Evolutionary conservation across 352 stramenopile genomes (phyloP).

Genomic region (Phytophthora hibernalis): DNA sequence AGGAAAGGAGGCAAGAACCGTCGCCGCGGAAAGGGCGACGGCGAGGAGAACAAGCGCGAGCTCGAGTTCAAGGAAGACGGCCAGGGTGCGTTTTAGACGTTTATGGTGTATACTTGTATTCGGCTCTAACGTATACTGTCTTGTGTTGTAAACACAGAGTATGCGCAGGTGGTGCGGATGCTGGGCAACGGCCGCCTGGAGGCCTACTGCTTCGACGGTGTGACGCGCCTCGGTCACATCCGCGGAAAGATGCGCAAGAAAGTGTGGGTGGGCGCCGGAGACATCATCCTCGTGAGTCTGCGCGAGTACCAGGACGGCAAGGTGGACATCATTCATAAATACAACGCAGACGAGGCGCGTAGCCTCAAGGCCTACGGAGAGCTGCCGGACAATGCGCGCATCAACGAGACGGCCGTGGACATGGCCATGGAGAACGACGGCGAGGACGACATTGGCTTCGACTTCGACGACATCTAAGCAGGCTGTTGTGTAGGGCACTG

Average conservation of each 20-base stretch:
- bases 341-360: slow-evolving; percentile 97
- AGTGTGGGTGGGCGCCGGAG: slow-evolving; percentile 98
- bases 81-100: slow-evolving; percentile 94
- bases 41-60: slow-evolving; percentile 99
- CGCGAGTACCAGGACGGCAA: slow-evolving; percentile 99
- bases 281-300: slow-evolving; percentile 99
- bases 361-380: slow-evolving; percentile 99
- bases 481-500: not conserved
- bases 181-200: slow-evolving; percentile 98
- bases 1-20: slow-evolving; percentile 99
- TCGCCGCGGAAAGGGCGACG: slow-evolving; percentile 98
- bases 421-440: slow-evolving; percentile 84
- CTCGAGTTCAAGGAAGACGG: slow-evolving; percentile 99
- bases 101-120: slow-evolving; percentile 21
- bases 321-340: slow-evolving; percentile 99
- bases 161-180: slow-evolving; percentile 99
- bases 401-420: slow-evolving; percentile 90
- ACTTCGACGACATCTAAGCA: slow-evolving; percentile 92
- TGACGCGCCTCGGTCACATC: slow-evolving; percentile 98
- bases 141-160: slow-evolving; percentile 76
- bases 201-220: slow-evolving; percentile 99
- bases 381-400: slow-evolving; percentile 96
- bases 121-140: slow-evolving; percentile 10
- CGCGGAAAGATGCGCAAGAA: slow-evolving; percentile 99
- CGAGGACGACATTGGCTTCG: slow-evolving; percentile 91